These are phyloP conservation scores for Dactylonectria macrodidyma DNA, from an alignment of 2,329 filamentous ascomycete species.

Conservation along the genomic window DNA sequence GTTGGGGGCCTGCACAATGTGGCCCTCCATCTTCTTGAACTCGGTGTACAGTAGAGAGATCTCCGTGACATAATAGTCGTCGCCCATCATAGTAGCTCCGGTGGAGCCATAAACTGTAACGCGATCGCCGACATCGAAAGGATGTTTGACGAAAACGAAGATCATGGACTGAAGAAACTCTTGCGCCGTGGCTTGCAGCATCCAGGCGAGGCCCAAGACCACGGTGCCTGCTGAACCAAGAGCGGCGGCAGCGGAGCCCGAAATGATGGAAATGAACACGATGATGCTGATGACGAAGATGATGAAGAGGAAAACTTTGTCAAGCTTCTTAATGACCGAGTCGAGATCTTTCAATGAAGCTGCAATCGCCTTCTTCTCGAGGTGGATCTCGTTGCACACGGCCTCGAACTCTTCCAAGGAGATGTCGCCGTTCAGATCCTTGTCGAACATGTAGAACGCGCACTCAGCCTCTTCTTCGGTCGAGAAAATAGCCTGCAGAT, in stretches of 20 bases:
- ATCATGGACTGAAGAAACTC: constrained; percentile 95
- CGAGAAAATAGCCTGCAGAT: constrained; percentile 84
- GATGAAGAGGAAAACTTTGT: constrained; percentile 90
- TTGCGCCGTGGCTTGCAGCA: constrained; percentile 92
- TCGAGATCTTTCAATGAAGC: constrained; percentile 96
- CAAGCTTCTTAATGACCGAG: constrained; percentile 91
- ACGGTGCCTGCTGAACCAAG: constrained; percentile 91
- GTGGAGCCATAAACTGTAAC: constrained; percentile 94
- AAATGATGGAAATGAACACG: constrained; percentile 91
- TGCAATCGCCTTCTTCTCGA: constrained; percentile 96
- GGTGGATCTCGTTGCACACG: constrained; percentile 93
- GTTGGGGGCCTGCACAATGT: constrained; percentile 96
- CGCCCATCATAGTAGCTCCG: constrained; percentile 82
- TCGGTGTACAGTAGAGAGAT: constrained; percentile 95
- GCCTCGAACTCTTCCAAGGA: constrained; percentile 95
- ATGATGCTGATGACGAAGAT: constrained; percentile 85
- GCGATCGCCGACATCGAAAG: constrained; percentile 95
- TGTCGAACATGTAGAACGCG: constrained; percentile 94
- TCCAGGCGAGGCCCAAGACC: constrained; percentile 91
- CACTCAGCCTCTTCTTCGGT: constrained; percentile 89
- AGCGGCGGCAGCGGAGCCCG: constrained; percentile 89
- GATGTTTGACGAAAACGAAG: constrained; percentile 97
- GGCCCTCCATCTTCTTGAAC: constrained; percentile 98
- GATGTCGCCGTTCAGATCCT: constrained; percentile 96
- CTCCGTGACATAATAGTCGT: constrained; percentile 97